Evolutionary conservation across 257 asterid genomes (phyloP).

Genomic region (Nicotiana sylvestris): DNA sequence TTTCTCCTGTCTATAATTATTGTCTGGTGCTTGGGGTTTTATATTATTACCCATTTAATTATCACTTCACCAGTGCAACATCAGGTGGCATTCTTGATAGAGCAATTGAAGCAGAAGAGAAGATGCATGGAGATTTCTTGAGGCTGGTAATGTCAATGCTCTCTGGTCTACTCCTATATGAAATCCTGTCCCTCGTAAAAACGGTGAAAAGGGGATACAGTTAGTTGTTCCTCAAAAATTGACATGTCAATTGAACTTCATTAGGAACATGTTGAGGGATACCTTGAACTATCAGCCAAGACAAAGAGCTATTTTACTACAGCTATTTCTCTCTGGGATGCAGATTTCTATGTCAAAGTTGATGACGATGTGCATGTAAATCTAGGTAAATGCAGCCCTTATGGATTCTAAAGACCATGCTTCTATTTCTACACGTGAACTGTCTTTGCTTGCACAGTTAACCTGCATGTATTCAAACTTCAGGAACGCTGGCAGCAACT

Average conservation of each 20-base stretch:
- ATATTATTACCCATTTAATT: neutral
- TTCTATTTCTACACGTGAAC: neutral
- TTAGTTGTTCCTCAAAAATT: neutral
- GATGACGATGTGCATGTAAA: conserved; percentile 88
- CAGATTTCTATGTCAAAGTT: conserved; percentile 62
- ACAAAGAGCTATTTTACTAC: conserved; percentile 72
- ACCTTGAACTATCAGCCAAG: conserved; percentile 82
- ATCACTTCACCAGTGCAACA: conserved; percentile 46
- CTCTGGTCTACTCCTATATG: neutral
- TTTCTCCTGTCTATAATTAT: neutral
- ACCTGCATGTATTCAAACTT: neutral
- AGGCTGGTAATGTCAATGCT: conserved; percentile 50
- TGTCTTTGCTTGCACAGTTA: neutral
- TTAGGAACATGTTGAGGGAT: conserved; percentile 85
- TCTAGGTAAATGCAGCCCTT: conserved; percentile 40
- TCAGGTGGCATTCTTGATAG: conserved; percentile 88
- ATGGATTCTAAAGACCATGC: neutral
- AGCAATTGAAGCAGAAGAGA: conserved; percentile 84
- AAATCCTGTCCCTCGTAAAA: neutral
- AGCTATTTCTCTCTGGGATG: conserved; percentile 78
- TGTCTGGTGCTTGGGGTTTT: neutral
- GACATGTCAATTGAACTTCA: neutral
- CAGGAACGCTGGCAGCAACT: conserved; percentile 54
- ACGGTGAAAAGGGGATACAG: neutral
- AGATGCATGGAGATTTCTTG: conserved; percentile 70